Evolutionary conservation across 176 grass and related monocot species (phyloP).

Genomic region (Triticum urartu): DNA sequence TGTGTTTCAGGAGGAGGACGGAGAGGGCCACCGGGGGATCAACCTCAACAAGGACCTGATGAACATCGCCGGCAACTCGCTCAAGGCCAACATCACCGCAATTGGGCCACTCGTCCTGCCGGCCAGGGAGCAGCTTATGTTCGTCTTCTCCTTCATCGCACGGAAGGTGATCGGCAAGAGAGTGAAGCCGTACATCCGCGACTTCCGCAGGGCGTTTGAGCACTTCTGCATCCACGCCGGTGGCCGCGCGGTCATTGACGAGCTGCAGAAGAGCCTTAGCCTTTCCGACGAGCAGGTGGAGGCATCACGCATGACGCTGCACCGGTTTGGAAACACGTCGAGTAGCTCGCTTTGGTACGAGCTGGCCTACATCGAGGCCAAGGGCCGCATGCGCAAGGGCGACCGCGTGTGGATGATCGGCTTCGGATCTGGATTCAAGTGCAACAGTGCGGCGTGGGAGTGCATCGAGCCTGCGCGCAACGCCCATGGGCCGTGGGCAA

Average conservation of each 20-base stretch:
- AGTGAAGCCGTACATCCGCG: conserved; percentile 46
- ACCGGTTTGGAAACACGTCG: conserved; percentile 80
- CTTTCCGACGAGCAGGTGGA: conserved; percentile 65
- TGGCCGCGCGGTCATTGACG: conserved; percentile 79
- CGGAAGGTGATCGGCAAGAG: too few relatives aligned
- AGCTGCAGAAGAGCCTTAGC: conserved; percentile 65
- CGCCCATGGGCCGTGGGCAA: too few relatives aligned
- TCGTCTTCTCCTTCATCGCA: too few relatives aligned
- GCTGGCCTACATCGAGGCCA: conserved; percentile 73
- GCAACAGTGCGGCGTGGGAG: too few relatives aligned
- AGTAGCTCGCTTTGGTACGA: conserved; percentile 88
- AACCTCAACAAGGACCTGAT: too few relatives aligned
- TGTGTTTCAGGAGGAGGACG: too few relatives aligned
- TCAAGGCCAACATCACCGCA: too few relatives aligned
- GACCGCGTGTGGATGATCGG: conserved; percentile 79
- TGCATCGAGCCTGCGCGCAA: too few relatives aligned
- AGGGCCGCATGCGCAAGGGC: conserved; percentile 52
- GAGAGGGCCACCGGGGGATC: too few relatives aligned
- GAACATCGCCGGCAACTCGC: too few relatives aligned
- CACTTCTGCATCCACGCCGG: conserved; percentile 96
- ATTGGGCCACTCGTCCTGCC: too few relatives aligned
- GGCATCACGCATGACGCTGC: conserved; percentile 67
- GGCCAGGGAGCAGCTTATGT: too few relatives aligned
- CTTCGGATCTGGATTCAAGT: conserved; percentile 43
- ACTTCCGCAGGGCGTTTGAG: conserved; percentile 69